Evolutionary conservation across 2,329 filamentous ascomycete species (phyloP), one percentile per base, ranked within the genome.

Genomic region (Penicillium vulpinum): DNA sequence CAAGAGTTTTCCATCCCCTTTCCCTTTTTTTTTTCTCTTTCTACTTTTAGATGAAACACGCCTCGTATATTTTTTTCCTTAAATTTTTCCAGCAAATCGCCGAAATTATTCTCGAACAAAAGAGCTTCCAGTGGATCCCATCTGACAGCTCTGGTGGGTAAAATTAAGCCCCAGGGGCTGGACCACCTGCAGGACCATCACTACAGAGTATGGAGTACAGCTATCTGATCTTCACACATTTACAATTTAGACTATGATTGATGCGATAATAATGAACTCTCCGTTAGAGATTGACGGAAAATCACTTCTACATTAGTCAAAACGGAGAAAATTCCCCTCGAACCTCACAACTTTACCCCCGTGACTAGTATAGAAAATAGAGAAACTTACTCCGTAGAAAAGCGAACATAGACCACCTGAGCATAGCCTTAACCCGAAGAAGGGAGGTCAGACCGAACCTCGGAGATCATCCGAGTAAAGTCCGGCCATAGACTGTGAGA

Each of bases 301-400:
- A 44, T 35, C 33, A 21, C n/a, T 31, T 31, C 9, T n/a, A n/a
- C n/a, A n/a, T n/a, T n/a, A n/a, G 63, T 56, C 63, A 62, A 61
- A 60, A 55, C 59, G 62, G 63, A 56, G 33, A 39, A 64, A 64
- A 11, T 58, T 40, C 4, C 31, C 16, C 13, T 11, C 16, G 22
- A 22, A 29, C n/a, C 13, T 39, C 35, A 40, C 18, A 22, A 10
- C 24, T 49, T 21, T 11, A 16, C 18, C 18, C 36, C 24, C 24
- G 2, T 9, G 45, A 3, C 5, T 5, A 5, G 3, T 5, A 24
- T 1, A 7, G 29, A 10, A 8, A 8, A 29, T 10, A 29, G 28
- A 10, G 16, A 24, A 36, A 35, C 16, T n/a, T n/a, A n/a, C n/a
- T n/a, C n/a, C 10, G 8, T 10, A 26, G 15, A 26, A 35, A 5